Conservation (phyloP, 768 basidiomycete species). For the Crucibulum laeve region DNA sequence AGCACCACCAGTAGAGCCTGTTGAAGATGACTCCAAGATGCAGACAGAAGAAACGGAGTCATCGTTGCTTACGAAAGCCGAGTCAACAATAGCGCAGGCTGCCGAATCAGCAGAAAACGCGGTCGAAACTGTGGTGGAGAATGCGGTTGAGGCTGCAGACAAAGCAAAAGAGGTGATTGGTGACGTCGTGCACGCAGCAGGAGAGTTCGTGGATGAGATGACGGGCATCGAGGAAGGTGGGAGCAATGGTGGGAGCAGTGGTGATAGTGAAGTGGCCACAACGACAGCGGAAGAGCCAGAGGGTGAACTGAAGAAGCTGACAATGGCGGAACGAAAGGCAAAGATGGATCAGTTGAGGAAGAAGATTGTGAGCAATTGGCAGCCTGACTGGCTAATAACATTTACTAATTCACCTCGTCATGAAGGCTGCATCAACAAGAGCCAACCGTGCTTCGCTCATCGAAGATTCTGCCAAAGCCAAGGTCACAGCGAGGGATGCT, state of each 20-base stretch:
- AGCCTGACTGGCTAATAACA: constrained; percentile 4
- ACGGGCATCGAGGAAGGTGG: constrained; percentile 17
- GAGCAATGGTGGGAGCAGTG: constrained; percentile 10
- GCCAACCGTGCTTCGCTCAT: constrained; percentile 86
- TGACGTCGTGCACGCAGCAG: constrained; percentile 21
- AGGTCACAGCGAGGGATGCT: constrained; percentile 73
- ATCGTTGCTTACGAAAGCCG: no score
- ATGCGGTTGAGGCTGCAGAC: constrained; percentile 11
- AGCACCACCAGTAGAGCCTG: no score
- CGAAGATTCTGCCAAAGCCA: constrained; percentile 77
- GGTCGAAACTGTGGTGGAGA: no score
- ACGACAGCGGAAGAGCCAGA: constrained; percentile 17
- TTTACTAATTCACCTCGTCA: background rate
- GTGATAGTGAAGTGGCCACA: constrained; percentile 8
- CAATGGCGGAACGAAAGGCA: constrained; percentile 70
- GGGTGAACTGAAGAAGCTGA: constrained; percentile 26
- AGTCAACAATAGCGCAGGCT: no score
- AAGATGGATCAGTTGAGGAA: constrained; percentile 74
- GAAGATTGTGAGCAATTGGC: constrained; percentile 61
- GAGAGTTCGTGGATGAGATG: constrained; percentile 25
- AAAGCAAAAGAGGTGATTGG: constrained; percentile 13
- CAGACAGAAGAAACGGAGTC: no score
- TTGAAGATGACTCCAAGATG: no score
- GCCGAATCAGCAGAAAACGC: constrained; percentile 10
- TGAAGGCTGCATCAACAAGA: constrained; percentile 67